Evolutionary conservation across 2,329 filamentous ascomycete genomes (phyloP), one percentile per base, ranked within the genome.

Genomic region (Phoma sp.): DNA sequence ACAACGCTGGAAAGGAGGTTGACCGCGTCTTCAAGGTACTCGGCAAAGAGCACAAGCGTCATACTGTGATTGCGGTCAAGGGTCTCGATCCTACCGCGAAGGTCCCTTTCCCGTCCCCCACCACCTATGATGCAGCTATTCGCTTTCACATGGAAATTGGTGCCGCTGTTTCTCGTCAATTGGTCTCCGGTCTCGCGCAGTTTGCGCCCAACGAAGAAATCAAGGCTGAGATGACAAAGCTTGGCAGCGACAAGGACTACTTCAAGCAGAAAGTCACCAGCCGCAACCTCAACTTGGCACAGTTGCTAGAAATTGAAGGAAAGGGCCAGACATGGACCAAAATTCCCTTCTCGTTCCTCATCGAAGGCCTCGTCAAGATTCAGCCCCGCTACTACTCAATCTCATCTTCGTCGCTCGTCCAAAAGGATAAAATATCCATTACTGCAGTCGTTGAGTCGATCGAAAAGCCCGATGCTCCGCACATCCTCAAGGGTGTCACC

Each of bases 301-400:
- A 96, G 69, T 85, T 95, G 44, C 83, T 99, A 36, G 82, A 91
- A 61, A 83, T 82, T 46, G 83, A 95, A 59, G 83, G 86, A 66
- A 87, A 88, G 30, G 87, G 89, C 43, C 80, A 90, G 76, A 86
- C 86, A 55, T 99, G 95, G 90, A 80, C 85, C 49, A 87, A 86
- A 49, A 87, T 97, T 51, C 96, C 95, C 13, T 98, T 99, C 79
- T 96, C 95, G 7, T 87, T 93, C 67, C 87, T 98, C 67, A 92
- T 99, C 63, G 95, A 99, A 81, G 90, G 91, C 62, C 78, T 99
- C 58, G 90, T 88, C 78, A 98, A 97, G 82, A 86, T 99, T 52
- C 95, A 99, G 77, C 93, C 95, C 35, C 91, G 95, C 44, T 99
- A 98, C 83, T 99, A 99, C 81, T 99, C 96, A 44, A 99, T 99